These are phyloP conservation scores for Stephania yunnanensis DNA, from an alignment of 164 flowering plant genomes.

Conservation along the genomic window DNA sequence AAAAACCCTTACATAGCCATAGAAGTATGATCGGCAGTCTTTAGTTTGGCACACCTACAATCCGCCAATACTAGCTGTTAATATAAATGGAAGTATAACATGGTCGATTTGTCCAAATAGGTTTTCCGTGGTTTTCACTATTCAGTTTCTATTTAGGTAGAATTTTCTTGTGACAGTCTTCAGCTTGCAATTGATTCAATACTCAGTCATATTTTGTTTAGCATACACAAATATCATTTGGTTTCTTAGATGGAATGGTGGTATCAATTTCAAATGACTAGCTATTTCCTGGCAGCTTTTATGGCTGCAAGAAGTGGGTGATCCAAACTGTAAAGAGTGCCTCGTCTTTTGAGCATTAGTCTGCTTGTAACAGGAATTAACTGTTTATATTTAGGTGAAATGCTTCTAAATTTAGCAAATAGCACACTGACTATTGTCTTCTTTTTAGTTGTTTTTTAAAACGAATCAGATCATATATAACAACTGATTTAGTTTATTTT, in stretches of 20 bases:
- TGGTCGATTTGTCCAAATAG: no score
- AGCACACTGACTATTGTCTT: background rate
- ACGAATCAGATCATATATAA: constrained; percentile 30
- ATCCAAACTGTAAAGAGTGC: background rate
- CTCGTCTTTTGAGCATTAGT: background rate
- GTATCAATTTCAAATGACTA: background rate
- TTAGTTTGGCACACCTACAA: no score
- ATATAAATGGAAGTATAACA: no score
- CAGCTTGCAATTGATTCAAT: background rate
- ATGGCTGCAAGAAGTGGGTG: background rate
- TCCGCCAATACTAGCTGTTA: no score
- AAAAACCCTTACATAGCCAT: no score
- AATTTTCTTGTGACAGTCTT: background rate
- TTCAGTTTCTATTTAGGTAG: background rate
- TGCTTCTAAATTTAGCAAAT: background rate
- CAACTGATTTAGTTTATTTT: constrained; percentile 23
- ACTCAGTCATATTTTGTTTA: background rate
- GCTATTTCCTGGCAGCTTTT: background rate
- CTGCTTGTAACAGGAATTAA: background rate
- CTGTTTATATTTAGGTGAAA: background rate
- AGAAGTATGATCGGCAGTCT: no score
- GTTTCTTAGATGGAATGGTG: background rate
- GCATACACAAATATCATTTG: no score
- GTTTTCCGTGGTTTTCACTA: background rate
- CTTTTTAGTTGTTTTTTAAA: background rate